phyloP scores from a whole-genome alignment of 2,329 filamentous ascomycete genomes.

The Pseudogymnoascus sp. region DNA sequence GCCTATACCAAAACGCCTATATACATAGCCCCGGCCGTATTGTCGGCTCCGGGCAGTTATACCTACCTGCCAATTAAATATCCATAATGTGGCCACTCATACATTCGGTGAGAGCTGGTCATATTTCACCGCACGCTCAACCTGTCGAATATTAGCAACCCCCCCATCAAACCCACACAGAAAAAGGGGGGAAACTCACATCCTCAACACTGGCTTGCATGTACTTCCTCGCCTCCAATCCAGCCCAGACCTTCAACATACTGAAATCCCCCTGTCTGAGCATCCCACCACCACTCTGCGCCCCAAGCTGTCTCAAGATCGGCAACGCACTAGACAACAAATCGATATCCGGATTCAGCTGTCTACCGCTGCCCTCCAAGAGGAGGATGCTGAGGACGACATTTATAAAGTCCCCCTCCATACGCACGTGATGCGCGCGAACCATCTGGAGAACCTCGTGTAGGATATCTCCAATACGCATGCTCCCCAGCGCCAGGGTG shows the following conservation, averaged over 20 bases:
- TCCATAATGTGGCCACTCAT: slow-evolving; percentile 29
- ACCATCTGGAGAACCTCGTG: slow-evolving; percentile 91
- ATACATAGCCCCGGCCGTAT: not conserved
- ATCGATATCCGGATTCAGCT: slow-evolving; percentile 77
- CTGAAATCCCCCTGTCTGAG: slow-evolving; percentile 65
- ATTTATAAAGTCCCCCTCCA: slow-evolving; percentile 97
- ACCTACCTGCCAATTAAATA: not conserved
- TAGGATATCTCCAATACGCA: slow-evolving; percentile 92
- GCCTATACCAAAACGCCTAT: slow-evolving; percentile 2
- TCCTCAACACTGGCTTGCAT: slow-evolving; percentile 85
- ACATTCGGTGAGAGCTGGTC: slow-evolving; percentile 83
- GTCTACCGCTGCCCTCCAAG: slow-evolving; percentile 86
- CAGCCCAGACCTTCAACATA: slow-evolving; percentile 87
- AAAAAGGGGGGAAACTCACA: slow-evolving; percentile 40
- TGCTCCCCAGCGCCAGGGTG: slow-evolving; percentile 84
- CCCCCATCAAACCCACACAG: slow-evolving; percentile 3
- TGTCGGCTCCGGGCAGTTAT: not conserved
- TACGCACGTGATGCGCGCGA: slow-evolving; percentile 77
- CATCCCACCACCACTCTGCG: slow-evolving; percentile 63
- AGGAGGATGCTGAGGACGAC: slow-evolving; percentile 92
- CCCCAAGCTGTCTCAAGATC: slow-evolving; percentile 78
- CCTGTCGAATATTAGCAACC: slow-evolving; percentile 36
- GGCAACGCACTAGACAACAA: slow-evolving; percentile 78
- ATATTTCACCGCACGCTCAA: slow-evolving; percentile 84
- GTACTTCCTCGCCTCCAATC: slow-evolving; percentile 79